Evolutionary conservation across 306 rosid genomes (phyloP).

Genomic region (Styphnolobium japonicum): DNA sequence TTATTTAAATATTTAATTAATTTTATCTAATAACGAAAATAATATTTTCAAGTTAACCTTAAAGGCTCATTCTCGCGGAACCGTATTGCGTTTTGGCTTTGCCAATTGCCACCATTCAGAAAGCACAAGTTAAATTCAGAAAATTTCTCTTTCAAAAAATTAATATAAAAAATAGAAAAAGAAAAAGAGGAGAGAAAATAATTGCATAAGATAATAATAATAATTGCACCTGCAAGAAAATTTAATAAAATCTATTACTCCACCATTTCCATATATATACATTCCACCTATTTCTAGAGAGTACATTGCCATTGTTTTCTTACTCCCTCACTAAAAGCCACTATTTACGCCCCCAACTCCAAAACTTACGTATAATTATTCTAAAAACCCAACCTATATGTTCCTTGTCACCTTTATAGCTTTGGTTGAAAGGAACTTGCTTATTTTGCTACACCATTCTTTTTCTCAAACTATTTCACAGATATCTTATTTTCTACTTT

Average conservation of each 20-base stretch:
- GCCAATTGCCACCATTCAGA: background rate
- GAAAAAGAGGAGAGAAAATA: background rate
- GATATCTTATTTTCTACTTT: conserved; percentile 39
- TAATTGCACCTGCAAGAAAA: background rate
- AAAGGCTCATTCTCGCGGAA: too few relatives aligned
- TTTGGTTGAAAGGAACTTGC: conserved; percentile 27
- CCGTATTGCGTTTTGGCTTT: too few relatives aligned
- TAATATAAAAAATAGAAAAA: background rate
- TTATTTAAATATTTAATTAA: too few relatives aligned
- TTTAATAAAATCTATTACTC: conserved; percentile 25
- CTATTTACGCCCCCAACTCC: conserved; percentile 54
- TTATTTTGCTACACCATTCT: conserved; percentile 23
- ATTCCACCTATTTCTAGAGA: conserved; percentile 37
- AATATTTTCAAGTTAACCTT: too few relatives aligned
- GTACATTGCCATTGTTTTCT: conserved; percentile 35
- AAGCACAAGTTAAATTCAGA: background rate
- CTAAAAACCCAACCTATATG: conserved; percentile 25
- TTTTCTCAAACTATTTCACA: conserved; percentile 25
- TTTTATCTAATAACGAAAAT: too few relatives aligned
- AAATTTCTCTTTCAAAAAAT: background rate
- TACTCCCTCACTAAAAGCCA: background rate
- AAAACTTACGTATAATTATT: conserved; percentile 59
- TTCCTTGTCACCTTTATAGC: background rate
- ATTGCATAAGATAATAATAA: background rate
- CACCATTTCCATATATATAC: conserved; percentile 34